Evolutionary conservation across 225 moss, liverwort and hornwort genomes (phyloP).

Genomic region (Neckera pumila): DNA sequence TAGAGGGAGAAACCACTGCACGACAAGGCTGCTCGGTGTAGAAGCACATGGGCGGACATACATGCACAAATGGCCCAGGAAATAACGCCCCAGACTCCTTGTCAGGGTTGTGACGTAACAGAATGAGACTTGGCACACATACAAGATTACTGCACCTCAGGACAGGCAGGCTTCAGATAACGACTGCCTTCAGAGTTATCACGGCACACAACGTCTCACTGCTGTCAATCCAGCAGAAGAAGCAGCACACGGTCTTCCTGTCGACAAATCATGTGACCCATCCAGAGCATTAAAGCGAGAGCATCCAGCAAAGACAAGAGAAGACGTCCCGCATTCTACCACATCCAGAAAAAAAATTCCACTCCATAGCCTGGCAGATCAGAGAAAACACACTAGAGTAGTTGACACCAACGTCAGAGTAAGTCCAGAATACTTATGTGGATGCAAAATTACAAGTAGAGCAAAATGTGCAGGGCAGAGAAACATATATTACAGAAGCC

Average conservation of each 20-base stretch:
- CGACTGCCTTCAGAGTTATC: neutral
- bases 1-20: neutral
- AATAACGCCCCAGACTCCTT: neutral
- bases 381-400: neutral
- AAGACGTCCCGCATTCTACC: neutral
- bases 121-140: neutral
- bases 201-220: neutral
- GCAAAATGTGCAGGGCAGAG: constrained; percentile 30
- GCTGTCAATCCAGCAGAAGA: neutral
- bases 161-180: neutral
- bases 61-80: neutral
- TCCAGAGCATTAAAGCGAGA: neutral
- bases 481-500: constrained; percentile 52
- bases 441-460: neutral
- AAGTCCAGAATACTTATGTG: neutral
- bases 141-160: neutral
- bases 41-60: neutral
- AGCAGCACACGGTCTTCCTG: neutral
- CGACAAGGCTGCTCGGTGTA: neutral
- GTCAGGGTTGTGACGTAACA: neutral
- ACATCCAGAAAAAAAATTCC: neutral
- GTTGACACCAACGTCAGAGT: neutral
- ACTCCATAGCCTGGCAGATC: neutral
- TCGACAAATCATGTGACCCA: neutral
- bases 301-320: neutral